Evolutionary conservation across 352 stramenopile genomes (phyloP).

Genomic region (Phytophthora foliorum): DNA sequence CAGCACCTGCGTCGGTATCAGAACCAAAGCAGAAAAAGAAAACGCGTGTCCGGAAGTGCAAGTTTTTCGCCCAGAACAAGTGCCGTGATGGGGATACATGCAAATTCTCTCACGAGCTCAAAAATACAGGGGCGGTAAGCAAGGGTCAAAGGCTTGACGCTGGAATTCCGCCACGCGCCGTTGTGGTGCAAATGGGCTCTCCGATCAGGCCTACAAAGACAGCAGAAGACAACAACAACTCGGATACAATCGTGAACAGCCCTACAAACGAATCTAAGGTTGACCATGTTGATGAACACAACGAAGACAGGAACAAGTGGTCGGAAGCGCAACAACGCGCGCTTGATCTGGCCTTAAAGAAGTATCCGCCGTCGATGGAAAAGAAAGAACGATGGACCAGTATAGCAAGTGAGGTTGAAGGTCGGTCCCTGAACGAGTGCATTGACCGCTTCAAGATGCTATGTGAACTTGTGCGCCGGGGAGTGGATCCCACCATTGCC

Average conservation of each 20-base stretch:
- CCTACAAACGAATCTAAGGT: neutral
- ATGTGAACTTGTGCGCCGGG: constrained; percentile 54
- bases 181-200: constrained; percentile 31
- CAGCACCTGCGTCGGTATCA: neutral
- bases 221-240: neutral
- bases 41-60: constrained; percentile 46
- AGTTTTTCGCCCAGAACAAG: constrained; percentile 60
- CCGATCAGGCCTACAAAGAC: neutral
- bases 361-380: constrained; percentile 77
- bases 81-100: constrained; percentile 69
- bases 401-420: constrained; percentile 74
- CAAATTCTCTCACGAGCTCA: constrained; percentile 65
- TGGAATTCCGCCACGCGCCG: constrained; percentile 6
- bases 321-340: constrained; percentile 69
- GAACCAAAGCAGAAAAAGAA: constrained; percentile 37
- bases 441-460: constrained; percentile 85
- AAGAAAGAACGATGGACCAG: constrained; percentile 74
- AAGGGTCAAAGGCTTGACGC: constrained; percentile 5
- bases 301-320: constrained; percentile 51
- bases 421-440: constrained; percentile 81
- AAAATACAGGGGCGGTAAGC: constrained; percentile 8
- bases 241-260: neutral
- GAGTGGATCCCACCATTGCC: constrained; percentile 27
- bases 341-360: constrained; percentile 76
- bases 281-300: constrained; percentile 1